Conservation (phyloP, 2,329 filamentous ascomycete genomes). For the Calonectria pseudoturangicola region DNA sequence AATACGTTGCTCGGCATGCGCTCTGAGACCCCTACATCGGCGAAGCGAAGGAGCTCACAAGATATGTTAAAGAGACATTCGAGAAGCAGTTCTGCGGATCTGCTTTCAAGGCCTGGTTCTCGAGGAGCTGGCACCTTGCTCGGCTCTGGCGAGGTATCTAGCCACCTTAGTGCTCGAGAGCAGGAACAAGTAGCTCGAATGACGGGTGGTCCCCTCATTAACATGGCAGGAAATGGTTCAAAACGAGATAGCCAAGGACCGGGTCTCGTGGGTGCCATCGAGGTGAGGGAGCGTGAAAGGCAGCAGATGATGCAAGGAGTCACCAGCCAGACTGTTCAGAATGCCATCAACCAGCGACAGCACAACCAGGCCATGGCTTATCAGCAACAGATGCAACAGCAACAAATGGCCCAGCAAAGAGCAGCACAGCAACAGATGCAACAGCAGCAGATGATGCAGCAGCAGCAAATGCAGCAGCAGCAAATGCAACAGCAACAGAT, state of each 20-base stretch:
- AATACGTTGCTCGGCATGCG: constrained; percentile 61
- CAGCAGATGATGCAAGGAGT: constrained; percentile 58
- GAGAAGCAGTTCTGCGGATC: constrained; percentile 65
- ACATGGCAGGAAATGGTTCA: constrained; percentile 72
- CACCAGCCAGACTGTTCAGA: constrained; percentile 47
- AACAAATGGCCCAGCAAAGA: constrained; percentile 69
- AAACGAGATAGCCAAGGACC: constrained; percentile 67
- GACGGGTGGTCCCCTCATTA: constrained; percentile 85
- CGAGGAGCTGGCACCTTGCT: constrained; percentile 74
- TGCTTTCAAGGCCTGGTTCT: constrained; percentile 73
- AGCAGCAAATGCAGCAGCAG: constrained; percentile 49
- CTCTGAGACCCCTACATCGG: constrained; percentile 54
- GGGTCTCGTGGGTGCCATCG: constrained; percentile 86
- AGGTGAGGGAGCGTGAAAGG: constrained; percentile 86
- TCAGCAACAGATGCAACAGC: constrained; percentile 59
- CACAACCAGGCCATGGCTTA: constrained; percentile 56
- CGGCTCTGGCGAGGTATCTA: constrained; percentile 60
- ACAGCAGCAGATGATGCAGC: constrained; percentile 47
- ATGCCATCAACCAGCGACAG: constrained; percentile 56
- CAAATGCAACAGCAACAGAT: constrained; percentile 58
- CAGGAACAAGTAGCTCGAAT: constrained; percentile 91
- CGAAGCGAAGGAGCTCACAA: constrained; percentile 63
- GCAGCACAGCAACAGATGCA: constrained; percentile 57
- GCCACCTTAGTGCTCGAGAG: constrained; percentile 87
- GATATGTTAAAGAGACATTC: constrained; percentile 65